A percentile compares a stretch with the other conserved stretches of the same genome.
These are phyloP conservation scores for Sarocladium brachiariae DNA, from an alignment of 2,329 filamentous ascomycete species.

Conservation along the genomic window DNA sequence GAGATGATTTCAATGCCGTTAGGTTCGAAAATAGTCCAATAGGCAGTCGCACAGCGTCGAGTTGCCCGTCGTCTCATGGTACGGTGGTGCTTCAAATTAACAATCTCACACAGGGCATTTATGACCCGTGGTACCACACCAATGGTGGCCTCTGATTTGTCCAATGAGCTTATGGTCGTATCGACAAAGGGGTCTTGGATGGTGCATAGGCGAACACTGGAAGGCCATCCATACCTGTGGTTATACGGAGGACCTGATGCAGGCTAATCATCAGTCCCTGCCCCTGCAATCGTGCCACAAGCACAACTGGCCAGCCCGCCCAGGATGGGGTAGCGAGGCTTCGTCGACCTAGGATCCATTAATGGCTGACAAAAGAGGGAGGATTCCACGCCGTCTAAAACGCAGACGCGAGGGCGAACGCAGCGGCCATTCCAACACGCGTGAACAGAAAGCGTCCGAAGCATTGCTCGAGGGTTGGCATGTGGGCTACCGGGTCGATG, in stretches of 20 bases:
- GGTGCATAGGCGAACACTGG: neutral
- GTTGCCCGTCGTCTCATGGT: neutral
- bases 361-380: neutral
- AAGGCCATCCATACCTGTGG: neutral
- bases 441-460: neutral
- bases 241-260: neutral
- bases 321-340: neutral
- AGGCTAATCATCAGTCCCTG: neutral
- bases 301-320: neutral
- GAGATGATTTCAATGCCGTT: too few relatives aligned
- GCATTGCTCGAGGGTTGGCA: neutral
- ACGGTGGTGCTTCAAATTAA: neutral
- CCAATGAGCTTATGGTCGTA: neutral
- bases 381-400: neutral
- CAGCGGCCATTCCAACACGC: neutral
- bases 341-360: slow-evolving; percentile 1
- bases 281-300: slow-evolving; percentile 1
- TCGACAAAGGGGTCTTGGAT: neutral
- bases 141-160: slow-evolving; percentile 4
- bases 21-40: too few relatives aligned
- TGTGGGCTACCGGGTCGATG: neutral
- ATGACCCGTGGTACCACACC: neutral
- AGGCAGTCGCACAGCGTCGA: too few relatives aligned
- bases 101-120: slow-evolving; percentile 4
- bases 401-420: neutral